These are phyloP conservation scores for Dimocarpus longan DNA, from an alignment of 345 rosid species.

Conservation along the genomic window DNA sequence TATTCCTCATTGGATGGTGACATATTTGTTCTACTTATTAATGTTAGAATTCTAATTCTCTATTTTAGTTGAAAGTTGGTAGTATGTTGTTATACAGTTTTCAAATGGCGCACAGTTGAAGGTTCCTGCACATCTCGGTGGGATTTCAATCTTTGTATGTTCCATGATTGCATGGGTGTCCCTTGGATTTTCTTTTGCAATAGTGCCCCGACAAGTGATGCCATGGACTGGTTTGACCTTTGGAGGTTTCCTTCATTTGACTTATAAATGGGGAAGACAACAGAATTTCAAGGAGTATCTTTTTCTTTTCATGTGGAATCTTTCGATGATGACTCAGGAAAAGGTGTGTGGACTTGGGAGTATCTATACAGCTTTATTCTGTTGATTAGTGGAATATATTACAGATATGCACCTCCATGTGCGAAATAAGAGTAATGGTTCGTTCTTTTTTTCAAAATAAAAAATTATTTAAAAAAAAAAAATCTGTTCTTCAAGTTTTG, in stretches of 20 bases:
- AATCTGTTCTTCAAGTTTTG: too few species aligned
- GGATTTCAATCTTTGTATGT: conserved; percentile 58
- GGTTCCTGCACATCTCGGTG: conserved; percentile 71
- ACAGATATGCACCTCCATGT: background rate
- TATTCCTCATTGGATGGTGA: background rate
- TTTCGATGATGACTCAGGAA: conserved; percentile 62
- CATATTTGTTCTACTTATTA: background rate
- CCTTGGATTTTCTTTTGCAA: conserved; percentile 58
- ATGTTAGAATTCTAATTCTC: background rate
- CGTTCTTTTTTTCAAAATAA: background rate
- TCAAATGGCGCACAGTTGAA: conserved; percentile 47
- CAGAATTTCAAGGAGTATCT: conserved; percentile 51
- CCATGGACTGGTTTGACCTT: conserved; percentile 89
- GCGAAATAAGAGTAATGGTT: background rate
- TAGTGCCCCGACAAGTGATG: conserved; percentile 83
- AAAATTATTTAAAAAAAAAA: too few species aligned
- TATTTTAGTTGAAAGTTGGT: conserved; percentile 15
- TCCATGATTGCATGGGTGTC: conserved; percentile 52
- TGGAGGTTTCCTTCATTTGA: conserved; percentile 67
- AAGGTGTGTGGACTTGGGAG: conserved; percentile 48
- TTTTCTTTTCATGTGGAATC: conserved; percentile 43
- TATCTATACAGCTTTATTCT: background rate
- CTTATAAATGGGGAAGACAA: conserved; percentile 61
- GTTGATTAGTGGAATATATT: background rate
- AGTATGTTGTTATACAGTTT: conserved; percentile 40